Evolutionary conservation across 225 moss, liverwort and hornwort genomes (phyloP).

Genomic region (Pseudisothecium myosuroides): DNA sequence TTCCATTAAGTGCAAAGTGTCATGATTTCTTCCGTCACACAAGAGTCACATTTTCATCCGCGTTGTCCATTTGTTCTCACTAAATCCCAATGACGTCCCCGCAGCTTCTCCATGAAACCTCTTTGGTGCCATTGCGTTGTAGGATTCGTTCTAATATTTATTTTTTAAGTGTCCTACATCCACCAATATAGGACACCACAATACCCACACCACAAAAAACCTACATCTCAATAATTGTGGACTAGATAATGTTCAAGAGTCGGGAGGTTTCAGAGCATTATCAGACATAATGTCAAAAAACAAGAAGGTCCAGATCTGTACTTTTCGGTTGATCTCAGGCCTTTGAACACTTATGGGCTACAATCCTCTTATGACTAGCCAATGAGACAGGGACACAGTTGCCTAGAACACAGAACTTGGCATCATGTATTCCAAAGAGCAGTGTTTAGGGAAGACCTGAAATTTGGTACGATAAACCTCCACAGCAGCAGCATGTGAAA

Average conservation of each 20-base stretch:
- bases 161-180: background rate
- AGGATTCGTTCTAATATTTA: background rate
- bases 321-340: background rate
- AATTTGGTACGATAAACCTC: conserved; percentile 30
- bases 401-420: background rate
- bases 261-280: background rate
- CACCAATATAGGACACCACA: background rate
- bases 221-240: background rate
- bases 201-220: background rate
- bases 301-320: background rate
- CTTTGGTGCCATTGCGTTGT: background rate
- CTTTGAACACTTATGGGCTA: background rate
- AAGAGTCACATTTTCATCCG: background rate
- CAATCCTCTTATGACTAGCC: background rate
- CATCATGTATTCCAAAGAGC: background rate
- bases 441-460: conserved; percentile 6
- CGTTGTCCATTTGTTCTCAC: background rate
- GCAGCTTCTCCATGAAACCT: background rate
- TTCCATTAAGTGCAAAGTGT: background rate
- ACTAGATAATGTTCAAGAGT: background rate
- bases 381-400: background rate
- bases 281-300: no score
- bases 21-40: background rate
- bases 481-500: conserved; percentile 48
- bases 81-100: background rate